Base-by-base conservation (phyloP, 1,284 basidiomycete genomes). In the Ceratobasidium sp. region DNA sequence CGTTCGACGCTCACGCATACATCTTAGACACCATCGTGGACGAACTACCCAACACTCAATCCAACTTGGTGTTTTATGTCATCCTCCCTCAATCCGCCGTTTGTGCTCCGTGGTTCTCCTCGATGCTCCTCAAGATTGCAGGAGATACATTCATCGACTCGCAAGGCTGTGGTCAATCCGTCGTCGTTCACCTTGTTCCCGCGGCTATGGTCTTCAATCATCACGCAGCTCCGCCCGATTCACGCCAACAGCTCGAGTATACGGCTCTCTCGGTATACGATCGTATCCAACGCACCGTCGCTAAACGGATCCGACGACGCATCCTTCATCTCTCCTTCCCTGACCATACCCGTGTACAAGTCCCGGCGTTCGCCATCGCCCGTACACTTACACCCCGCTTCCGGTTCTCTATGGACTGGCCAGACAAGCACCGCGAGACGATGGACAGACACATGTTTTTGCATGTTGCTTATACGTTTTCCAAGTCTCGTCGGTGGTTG, bases 391-490 rank as follows among this genome's bases (percentile, higher is more conserved):
- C 86, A 7, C 68, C 83, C 83, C 71, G 88, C 85, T 81, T 89
- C 90, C 60, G 86, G 84, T 69, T 90, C 87, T 80, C 83, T 82
- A 76, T 79, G 84, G 84, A 83, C 85, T 86, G 87, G 81, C 88
- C 86, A 77, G 85, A 83, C 28, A 88, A 84, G 4, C 87, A 91
- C 2, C 84, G 93, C 58, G 93, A 93, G 78, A 91, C 95, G 2
- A 81, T 92, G 79, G 92, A 95, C 80, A 87, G 92, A 3, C 89
- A 92, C 80, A 91, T 89, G 1, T 85, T 95, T 61, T 85, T 96
- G 60, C 95, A 96, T 82, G 88, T 95, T 60, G 94, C 90, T 1
- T 96, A 96, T 83, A 86, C 86, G 49, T 81, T 92, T 1, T 91
- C 91, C 13, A 82, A 85, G 5, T 92, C 91, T 79, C 88, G 90